Conservation (phyloP, 208 protist species). For the Naegleria fowleri region DNA sequence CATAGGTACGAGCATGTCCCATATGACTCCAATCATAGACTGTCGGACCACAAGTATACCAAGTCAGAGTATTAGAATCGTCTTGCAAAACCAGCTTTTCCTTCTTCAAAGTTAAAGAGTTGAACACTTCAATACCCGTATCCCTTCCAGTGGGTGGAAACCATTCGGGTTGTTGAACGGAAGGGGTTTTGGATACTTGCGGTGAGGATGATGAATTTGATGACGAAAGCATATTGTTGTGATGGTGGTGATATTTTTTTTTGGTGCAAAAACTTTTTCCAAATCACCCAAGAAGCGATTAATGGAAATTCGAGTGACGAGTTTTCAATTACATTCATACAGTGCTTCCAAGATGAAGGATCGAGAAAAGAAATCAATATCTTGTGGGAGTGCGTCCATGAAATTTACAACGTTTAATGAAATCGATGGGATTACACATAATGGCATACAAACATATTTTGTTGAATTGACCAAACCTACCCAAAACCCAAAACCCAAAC, state of each 20-base stretch:
- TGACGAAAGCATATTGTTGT: not conserved
- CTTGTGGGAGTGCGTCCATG: too few species aligned
- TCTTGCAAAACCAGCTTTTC: conserved; percentile 62
- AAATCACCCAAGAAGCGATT: too few species aligned
- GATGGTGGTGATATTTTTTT: not conserved
- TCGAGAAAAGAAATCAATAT: too few species aligned
- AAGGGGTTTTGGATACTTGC: not conserved
- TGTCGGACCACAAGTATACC: conserved; percentile 96
- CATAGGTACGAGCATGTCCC: conserved; percentile 94
- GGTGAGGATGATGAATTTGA: too few species aligned
- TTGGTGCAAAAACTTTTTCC: not conserved
- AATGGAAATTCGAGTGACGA: too few species aligned
- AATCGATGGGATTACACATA: too few species aligned
- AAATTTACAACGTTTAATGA: too few species aligned
- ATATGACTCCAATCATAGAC: conserved; percentile 94
- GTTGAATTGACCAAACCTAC: too few species aligned
- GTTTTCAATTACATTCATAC: too few species aligned
- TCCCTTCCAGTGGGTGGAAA: not conserved
- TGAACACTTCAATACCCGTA: conserved; percentile 6
- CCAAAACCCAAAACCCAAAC: too few species aligned
- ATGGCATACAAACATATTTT: too few species aligned
- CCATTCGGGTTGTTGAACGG: not conserved
- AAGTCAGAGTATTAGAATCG: conserved; percentile 59
- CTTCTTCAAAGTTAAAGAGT: not conserved
- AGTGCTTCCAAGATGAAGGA: too few species aligned